Evolutionary conservation across 352 stramenopile species (phyloP).

Genomic region (Globisporangium cederbergense): DNA sequence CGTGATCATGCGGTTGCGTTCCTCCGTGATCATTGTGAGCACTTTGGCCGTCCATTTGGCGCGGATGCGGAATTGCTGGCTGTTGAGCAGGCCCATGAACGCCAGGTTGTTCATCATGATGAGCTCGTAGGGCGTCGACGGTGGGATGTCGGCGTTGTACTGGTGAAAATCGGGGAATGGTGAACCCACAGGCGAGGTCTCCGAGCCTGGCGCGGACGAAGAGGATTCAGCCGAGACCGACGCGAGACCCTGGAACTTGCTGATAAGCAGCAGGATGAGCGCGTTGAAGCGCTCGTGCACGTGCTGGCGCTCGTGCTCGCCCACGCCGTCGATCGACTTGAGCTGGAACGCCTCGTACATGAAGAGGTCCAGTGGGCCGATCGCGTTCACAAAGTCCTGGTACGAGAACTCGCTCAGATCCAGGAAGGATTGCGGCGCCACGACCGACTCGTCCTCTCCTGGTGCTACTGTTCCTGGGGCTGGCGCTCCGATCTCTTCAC

Average conservation of each 20-base stretch:
- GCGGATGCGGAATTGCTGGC: constrained; percentile 40
- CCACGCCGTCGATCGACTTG: constrained; percentile 41
- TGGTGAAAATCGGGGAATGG: constrained; percentile 36
- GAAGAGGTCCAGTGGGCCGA: constrained; percentile 46
- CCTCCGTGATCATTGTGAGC: constrained; percentile 50
- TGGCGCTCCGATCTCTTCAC: background rate
- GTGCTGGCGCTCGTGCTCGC: constrained; percentile 28
- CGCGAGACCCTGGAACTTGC: constrained; percentile 33
- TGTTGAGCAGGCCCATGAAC: constrained; percentile 51
- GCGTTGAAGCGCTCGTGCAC: constrained; percentile 43
- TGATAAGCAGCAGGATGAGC: constrained; percentile 36
- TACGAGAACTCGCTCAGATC: constrained; percentile 45
- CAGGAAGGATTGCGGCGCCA: constrained; percentile 14
- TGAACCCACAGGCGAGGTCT: background rate
- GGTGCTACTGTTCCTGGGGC: background rate
- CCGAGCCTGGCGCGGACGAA: constrained; percentile 13
- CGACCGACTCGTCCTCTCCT: constrained; percentile 1
- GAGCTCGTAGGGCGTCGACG: constrained; percentile 48
- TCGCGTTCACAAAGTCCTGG: constrained; percentile 47
- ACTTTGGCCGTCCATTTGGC: constrained; percentile 46
- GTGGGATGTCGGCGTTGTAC: constrained; percentile 38
- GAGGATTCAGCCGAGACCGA: constrained; percentile 33
- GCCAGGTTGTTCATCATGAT: constrained; percentile 45
- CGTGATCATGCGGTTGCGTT: constrained; percentile 48
- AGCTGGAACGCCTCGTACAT: constrained; percentile 61